Conservation (phyloP, 2,329 filamentous ascomycete genomes). For the Botryotinia calthae region DNA sequence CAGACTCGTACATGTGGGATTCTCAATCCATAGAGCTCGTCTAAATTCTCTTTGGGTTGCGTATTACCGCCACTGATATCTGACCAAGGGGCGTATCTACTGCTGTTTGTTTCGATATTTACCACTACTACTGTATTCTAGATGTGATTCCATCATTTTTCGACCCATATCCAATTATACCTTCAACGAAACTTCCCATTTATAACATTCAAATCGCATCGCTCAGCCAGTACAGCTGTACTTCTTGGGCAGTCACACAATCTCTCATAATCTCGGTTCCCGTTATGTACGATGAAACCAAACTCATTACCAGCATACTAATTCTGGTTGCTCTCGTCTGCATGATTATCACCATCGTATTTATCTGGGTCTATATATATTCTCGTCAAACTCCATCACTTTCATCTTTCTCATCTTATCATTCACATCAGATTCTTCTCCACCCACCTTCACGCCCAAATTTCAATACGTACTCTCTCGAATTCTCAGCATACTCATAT, state of each 20-base stretch:
- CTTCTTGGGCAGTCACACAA: background rate
- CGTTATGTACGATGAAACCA: conserved; percentile 9
- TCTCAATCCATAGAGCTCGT: too few species aligned
- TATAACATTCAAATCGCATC: background rate
- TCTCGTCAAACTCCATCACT: background rate
- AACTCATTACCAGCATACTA: background rate
- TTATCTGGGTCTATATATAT: background rate
- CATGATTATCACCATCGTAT: background rate
- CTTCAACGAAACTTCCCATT: too few species aligned
- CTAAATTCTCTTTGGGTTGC: background rate
- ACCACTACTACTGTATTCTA: background rate
- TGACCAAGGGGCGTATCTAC: background rate
- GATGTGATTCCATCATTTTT: too few species aligned
- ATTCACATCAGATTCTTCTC: background rate
- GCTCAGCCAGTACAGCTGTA: background rate
- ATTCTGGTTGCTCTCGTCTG: background rate
- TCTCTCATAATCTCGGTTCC: background rate
- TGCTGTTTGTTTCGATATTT: background rate
- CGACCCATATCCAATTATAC: too few species aligned
- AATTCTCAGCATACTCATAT: background rate
- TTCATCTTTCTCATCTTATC: background rate
- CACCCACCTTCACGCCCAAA: background rate
- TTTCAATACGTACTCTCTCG: background rate
- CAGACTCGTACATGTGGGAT: background rate
- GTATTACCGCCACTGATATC: background rate